Conservation (phyloP, 306 rosid species). For the Macrotyloma uniflorum region DNA sequence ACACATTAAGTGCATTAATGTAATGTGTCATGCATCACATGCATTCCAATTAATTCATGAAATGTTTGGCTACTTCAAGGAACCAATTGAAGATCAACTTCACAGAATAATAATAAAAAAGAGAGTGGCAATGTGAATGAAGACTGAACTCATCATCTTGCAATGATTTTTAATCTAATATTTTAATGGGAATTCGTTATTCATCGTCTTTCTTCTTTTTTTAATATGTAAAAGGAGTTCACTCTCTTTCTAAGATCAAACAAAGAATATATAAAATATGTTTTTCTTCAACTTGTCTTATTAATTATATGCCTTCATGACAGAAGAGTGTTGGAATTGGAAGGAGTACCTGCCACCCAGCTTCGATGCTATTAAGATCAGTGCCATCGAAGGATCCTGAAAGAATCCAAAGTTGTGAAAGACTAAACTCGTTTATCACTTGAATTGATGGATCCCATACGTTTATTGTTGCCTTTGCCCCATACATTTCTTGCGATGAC, state of each 20-base stretch:
- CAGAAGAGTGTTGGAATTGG: neutral
- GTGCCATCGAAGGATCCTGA: constrained; percentile 95
- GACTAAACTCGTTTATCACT: constrained; percentile 84
- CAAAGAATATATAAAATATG: neutral
- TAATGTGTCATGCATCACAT: constrained; percentile 10
- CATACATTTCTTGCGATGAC: constrained; percentile 68
- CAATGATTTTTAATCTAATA: neutral
- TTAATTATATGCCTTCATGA: neutral
- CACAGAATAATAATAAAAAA: neutral
- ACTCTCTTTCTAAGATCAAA: neutral
- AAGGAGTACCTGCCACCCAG: constrained; percentile 95
- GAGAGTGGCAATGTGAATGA: neutral
- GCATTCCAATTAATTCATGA: constrained; percentile 1
- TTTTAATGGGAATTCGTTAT: neutral
- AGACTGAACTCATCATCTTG: neutral
- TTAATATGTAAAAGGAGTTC: too few species aligned
- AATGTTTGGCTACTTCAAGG: constrained; percentile 12
- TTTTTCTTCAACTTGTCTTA: neutral
- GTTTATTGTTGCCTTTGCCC: constrained; percentile 88
- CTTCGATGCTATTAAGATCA: constrained; percentile 98
- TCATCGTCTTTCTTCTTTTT: too few species aligned
- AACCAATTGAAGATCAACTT: constrained; percentile 6
- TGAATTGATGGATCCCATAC: constrained; percentile 89
- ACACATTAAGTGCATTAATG: neutral
- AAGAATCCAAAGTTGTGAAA: constrained; percentile 88